phyloP scores from a whole-genome alignment of 257 asterid species.

The Fraxinus americana region DNA sequence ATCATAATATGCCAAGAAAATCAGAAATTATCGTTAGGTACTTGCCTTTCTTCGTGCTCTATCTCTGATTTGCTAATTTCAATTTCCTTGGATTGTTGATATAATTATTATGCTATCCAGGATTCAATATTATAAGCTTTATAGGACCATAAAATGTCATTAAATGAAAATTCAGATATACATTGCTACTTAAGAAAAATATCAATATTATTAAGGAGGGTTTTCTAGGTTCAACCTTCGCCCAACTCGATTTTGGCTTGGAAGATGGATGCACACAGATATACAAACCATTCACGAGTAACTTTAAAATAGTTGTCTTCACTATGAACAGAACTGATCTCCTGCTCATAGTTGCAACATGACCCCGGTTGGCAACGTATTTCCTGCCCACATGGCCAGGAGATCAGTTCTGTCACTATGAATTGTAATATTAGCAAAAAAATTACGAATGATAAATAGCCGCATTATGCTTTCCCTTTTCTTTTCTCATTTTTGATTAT shows the following conservation, averaged over 20 bases:
- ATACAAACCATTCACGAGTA: background rate
- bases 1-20: background rate
- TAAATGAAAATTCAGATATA: background rate
- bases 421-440: background rate
- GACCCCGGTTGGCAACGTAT: no score
- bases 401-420: background rate
- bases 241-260: background rate
- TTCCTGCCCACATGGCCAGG: no score
- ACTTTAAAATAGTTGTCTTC: background rate
- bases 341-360: no score
- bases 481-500: slow-evolving; percentile 1
- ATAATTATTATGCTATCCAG: background rate
- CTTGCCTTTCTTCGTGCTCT: background rate
- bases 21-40: background rate
- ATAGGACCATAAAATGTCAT: background rate
- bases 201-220: background rate
- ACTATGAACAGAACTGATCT: no score
- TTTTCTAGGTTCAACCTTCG: background rate
- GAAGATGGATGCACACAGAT: background rate
- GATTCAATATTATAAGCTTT: background rate
- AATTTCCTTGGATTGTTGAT: background rate
- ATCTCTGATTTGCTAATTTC: background rate
- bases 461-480: background rate
- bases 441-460: background rate
- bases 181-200: background rate